Conservation (phyloP, 176 grass and related monocot genomes). For the Carex kokanica region DNA sequence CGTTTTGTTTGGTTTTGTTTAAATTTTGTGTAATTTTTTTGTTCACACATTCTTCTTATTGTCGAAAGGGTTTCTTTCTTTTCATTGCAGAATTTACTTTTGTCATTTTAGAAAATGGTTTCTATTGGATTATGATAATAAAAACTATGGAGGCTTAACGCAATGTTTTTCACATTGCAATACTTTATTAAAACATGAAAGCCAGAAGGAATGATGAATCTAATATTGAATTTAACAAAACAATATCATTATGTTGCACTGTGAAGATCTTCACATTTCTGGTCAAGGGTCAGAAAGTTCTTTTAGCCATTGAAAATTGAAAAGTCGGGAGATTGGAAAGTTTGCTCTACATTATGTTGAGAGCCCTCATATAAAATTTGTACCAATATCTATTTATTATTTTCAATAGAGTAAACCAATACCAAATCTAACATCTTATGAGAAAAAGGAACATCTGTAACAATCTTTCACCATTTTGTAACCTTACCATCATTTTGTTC, state of each 20-base stretch:
- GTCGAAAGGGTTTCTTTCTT: neutral
- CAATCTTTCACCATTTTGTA: neutral
- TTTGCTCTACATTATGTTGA: neutral
- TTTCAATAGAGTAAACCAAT: neutral
- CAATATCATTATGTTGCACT: neutral
- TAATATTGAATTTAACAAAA: neutral
- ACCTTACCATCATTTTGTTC: neutral
- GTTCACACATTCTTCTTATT: neutral
- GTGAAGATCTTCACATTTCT: neutral
- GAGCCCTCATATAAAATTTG: neutral
- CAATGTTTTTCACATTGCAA: neutral
- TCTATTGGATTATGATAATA: neutral
- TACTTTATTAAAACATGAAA: neutral
- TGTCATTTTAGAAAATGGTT: neutral
- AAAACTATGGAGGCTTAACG: neutral
- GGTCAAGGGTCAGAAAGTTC: neutral
- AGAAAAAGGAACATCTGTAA: neutral
- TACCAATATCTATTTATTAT: neutral
- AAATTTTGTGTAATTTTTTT: neutral
- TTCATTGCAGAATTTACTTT: neutral
- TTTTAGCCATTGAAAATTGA: neutral
- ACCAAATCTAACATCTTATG: neutral
- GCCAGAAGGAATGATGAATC: neutral
- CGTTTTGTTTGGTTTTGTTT: neutral
- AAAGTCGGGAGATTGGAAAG: neutral